phyloP scores from a whole-genome alignment of 2,329 filamentous ascomycete genomes.

The Cercospora beticola region DNA sequence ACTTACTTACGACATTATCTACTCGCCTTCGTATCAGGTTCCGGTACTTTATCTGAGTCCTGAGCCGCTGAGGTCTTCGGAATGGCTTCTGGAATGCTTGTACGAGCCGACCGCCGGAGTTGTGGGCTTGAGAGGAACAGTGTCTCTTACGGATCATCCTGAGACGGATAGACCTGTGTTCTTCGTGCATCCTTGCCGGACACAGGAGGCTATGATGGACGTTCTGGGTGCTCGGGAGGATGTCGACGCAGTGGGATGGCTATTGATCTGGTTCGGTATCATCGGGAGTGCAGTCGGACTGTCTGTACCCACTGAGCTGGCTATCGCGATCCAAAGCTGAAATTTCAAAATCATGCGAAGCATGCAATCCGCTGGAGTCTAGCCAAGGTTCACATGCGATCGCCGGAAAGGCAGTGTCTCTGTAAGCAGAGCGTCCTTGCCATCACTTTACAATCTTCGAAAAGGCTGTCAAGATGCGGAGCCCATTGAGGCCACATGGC shows the following conservation, averaged over 20 bases:
- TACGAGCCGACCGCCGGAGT: conserved; percentile 37
- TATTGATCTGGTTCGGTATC: conserved; percentile 86
- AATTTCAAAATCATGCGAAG: not conserved
- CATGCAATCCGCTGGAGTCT: not conserved
- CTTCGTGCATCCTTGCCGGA: conserved; percentile 90
- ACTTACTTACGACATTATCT: conserved; percentile 42
- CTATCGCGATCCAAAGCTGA: conserved; percentile 8
- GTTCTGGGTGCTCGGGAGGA: conserved; percentile 38
- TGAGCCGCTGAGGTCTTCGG: conserved; percentile 39
- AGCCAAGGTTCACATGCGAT: not conserved
- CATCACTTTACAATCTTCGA: not conserved
- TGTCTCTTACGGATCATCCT: conserved; percentile 67
- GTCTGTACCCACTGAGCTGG: conserved; percentile 37
- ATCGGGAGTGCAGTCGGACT: conserved; percentile 79
- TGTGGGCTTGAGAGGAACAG: conserved; percentile 38
- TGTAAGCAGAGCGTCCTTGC: not conserved
- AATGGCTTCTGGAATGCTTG: conserved; percentile 38
- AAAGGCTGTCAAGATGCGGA: conserved; percentile 1
- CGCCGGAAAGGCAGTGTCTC: not conserved
- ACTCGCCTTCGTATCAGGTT: conserved; percentile 47
- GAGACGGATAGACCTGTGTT: conserved; percentile 74
- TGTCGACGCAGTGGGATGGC: conserved; percentile 60
- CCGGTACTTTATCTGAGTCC: conserved; percentile 46
- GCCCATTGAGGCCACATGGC: not conserved
- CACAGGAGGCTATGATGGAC: conserved; percentile 74